Base-by-base conservation (phyloP, 2,329 filamentous ascomycete species). In the Cordyceps javanica region DNA sequence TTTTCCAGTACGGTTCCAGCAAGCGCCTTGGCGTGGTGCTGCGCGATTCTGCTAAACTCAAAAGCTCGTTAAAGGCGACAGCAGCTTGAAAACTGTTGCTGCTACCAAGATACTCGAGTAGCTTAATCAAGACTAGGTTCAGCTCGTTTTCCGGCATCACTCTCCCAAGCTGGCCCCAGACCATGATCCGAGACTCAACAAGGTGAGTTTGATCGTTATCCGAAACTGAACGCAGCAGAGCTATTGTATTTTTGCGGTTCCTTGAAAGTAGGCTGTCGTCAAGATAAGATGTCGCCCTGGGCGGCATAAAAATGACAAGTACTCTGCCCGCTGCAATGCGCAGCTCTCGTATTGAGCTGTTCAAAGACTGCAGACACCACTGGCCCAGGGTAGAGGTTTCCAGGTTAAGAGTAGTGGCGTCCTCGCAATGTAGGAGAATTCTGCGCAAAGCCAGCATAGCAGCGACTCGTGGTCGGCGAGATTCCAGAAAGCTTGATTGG, bases 1-100 rank as follows among this genome's bases (percentile, higher is more conserved):
- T 93, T 62, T 85, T 84, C 92, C 93, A 97, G 70, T 91, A 97
- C 0, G 93, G 91, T 57, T 87, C 85, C 58, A 97, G 87, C 0
- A 99, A 75, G 16, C 85, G 83, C 28, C 81, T 79, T 2, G 87
- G 81, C 1, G 83, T 87, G 38, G 83, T 77, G 3, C 79, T 77
- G 41, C 85, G 81, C 49, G 79, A 75, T 53, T 87, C 81, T 1
- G 91, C 88, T 50, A 97, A 78, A 60, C 85, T 86, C 21, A 88
- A 78, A 39, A 96, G 75, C 72, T 96, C 92, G 62, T 89, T 88
- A 69, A 91, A 94, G 3, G 93, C 90, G 62, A 91, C 82, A 5
- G 87, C 88, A 55, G 87, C 90, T 9, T 96, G 78, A 32, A 96
- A 82, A 39, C 83, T 82, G 69, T 95, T 96, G 42, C 82, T 78